These are phyloP conservation scores for Tricholoma saponaceum DNA, from an alignment of 768 basidiomycete species.

Conservation along the genomic window DNA sequence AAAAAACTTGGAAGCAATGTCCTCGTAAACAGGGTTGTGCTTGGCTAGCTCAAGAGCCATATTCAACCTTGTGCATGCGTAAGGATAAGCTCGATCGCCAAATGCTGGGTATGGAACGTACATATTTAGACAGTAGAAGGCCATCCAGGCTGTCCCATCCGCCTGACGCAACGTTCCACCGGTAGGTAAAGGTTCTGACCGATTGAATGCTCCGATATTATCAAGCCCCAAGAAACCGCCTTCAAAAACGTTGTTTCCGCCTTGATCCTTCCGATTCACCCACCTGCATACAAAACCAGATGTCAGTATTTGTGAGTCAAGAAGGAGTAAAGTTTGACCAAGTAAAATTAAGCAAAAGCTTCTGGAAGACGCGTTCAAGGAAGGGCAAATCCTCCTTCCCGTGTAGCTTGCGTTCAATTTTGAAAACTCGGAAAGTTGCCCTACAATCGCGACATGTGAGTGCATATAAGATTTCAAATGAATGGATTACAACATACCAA, in stretches of 20 bases:
- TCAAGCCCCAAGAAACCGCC: slow-evolving; percentile 98
- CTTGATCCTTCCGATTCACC: slow-evolving; percentile 97
- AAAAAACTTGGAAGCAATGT: slow-evolving; percentile 98
- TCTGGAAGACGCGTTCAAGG: slow-evolving; percentile 98
- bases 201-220: slow-evolving; percentile 98
- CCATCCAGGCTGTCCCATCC: slow-evolving; percentile 99
- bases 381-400: slow-evolving; percentile 89
- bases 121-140: slow-evolving; percentile 98
- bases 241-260: slow-evolving; percentile 95
- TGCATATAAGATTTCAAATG: neutral
- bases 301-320: neutral
- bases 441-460: slow-evolving; percentile 27
- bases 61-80: slow-evolving; percentile 60
- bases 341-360: slow-evolving; percentile 93
- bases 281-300: slow-evolving; percentile 49
- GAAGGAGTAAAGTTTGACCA: slow-evolving; percentile 48
- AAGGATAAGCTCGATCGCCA: slow-evolving; percentile 2
- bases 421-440: slow-evolving; percentile 98
- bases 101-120: slow-evolving; percentile 27
- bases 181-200: slow-evolving; percentile 94
- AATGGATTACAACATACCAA: slow-evolving; percentile 48
- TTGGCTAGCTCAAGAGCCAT: slow-evolving; percentile 98
- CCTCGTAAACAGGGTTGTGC: slow-evolving; percentile 96
- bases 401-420: slow-evolving; percentile 95
- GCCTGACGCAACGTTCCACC: slow-evolving; percentile 94